phyloP scores from a whole-genome alignment of 257 asterid genomes.

The Solanum appendiculatum region DNA sequence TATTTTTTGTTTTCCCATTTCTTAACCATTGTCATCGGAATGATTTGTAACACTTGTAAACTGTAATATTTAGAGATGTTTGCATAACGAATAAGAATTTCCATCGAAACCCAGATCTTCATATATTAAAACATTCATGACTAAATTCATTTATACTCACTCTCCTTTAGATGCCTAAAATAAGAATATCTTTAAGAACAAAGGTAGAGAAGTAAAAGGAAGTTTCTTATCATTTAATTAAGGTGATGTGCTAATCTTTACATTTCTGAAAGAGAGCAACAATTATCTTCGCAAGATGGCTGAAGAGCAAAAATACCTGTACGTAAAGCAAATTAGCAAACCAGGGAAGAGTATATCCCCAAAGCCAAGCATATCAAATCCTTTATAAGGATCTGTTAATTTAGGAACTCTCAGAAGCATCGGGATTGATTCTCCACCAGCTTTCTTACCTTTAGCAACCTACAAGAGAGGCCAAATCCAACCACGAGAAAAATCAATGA shows the following conservation, averaged over 20 bases:
- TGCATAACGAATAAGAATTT: neutral
- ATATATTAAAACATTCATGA: neutral
- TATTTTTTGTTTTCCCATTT: neutral
- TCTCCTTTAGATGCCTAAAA: neutral
- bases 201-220: neutral
- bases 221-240: neutral
- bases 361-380: slow-evolving; percentile 94
- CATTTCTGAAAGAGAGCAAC: neutral
- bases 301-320: slow-evolving; percentile 38
- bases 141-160: neutral
- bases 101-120: neutral
- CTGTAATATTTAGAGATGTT: neutral
- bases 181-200: neutral
- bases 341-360: slow-evolving; percentile 97
- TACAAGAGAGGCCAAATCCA: slow-evolving; percentile 15
- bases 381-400: slow-evolving; percentile 78
- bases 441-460: slow-evolving; percentile 90
- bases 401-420: slow-evolving; percentile 97
- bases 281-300: neutral
- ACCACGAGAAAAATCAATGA: neutral
- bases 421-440: slow-evolving; percentile 98
- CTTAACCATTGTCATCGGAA: neutral
- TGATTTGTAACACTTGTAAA: neutral
- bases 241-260: neutral
- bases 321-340: slow-evolving; percentile 72